Percentiles rank a stretch among this genome's conserved stretches.
Conservation (phyloP, 106 monocot genomes). For the Platanthera guangdongensis region DNA sequence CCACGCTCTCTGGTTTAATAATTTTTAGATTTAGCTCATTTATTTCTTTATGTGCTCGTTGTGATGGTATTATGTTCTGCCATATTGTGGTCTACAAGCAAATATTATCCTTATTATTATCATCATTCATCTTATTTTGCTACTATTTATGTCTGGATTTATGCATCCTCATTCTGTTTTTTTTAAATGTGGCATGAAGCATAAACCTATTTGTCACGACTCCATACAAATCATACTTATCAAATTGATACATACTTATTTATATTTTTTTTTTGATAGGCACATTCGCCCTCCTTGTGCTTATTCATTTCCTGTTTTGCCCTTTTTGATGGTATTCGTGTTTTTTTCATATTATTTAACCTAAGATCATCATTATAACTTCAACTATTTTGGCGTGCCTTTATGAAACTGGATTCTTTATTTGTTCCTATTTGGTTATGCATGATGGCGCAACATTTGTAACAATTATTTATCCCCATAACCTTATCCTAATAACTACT, state of each 20-base stretch:
- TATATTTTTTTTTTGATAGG: not conserved
- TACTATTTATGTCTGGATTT: too few species aligned
- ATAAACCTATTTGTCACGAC: not conserved
- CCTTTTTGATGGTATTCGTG: not conserved
- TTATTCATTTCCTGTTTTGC: not conserved
- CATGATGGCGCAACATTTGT: not conserved
- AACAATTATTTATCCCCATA: not conserved
- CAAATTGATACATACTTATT: not conserved
- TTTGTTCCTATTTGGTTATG: not conserved
- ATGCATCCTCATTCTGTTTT: too few species aligned
- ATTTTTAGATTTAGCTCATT: too few species aligned
- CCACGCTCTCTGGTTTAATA: too few species aligned
- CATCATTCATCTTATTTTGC: too few species aligned
- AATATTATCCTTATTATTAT: too few species aligned
- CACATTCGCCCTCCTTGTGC: not conserved
- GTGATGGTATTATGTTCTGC: too few species aligned
- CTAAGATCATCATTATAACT: not conserved
- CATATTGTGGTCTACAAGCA: too few species aligned
- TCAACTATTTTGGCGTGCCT: not conserved
- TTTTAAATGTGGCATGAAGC: too few species aligned
- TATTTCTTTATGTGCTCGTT: too few species aligned
- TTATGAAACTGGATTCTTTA: not conserved
- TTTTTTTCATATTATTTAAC: too few species aligned
- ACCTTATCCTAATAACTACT: not conserved
- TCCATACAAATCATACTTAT: not conserved